Evolutionary conservation across 148 eudicot species (phyloP).

Genomic region (Hydrangea macrophylla): DNA sequence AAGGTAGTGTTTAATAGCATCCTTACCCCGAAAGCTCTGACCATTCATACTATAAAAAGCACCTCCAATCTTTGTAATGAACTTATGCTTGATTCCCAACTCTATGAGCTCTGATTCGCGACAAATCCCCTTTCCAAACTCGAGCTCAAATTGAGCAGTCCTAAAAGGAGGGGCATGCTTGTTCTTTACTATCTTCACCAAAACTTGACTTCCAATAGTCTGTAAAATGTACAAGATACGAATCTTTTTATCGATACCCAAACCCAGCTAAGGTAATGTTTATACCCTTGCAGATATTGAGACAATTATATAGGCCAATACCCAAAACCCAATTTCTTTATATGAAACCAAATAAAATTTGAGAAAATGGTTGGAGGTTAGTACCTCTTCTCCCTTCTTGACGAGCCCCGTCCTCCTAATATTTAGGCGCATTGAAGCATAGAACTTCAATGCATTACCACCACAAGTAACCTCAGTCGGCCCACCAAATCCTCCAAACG

Average conservation of each 20-base stretch:
- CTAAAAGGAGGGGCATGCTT: slow-evolving; percentile 93
- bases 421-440: slow-evolving; percentile 89
- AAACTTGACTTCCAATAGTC: slow-evolving; percentile 78
- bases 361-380: slow-evolving; percentile 9
- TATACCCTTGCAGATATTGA: too few relatives aligned
- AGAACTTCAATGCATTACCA: slow-evolving; percentile 97
- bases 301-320: too few relatives aligned
- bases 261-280: background rate
- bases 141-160: slow-evolving; percentile 80
- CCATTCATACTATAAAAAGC: slow-evolving; percentile 36
- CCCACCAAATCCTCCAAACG: slow-evolving; percentile 85
- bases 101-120: slow-evolving; percentile 67
- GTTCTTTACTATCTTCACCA: slow-evolving; percentile 85
- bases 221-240: slow-evolving; percentile 24
- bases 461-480: slow-evolving; percentile 95
- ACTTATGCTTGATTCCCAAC: slow-evolving; percentile 67
- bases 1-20: slow-evolving; percentile 49
- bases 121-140: slow-evolving; percentile 87
- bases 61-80: slow-evolving; percentile 55
- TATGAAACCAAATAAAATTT: too few relatives aligned
- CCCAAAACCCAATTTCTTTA: too few relatives aligned
- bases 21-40: slow-evolving; percentile 52
- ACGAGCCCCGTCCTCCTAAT: slow-evolving; percentile 69
- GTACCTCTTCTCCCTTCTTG: slow-evolving; percentile 97
- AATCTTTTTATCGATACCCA: background rate